Evolutionary conservation across 495 filamentous ascomycete species (phyloP).

Genomic region (Aspergillus leporis): DNA sequence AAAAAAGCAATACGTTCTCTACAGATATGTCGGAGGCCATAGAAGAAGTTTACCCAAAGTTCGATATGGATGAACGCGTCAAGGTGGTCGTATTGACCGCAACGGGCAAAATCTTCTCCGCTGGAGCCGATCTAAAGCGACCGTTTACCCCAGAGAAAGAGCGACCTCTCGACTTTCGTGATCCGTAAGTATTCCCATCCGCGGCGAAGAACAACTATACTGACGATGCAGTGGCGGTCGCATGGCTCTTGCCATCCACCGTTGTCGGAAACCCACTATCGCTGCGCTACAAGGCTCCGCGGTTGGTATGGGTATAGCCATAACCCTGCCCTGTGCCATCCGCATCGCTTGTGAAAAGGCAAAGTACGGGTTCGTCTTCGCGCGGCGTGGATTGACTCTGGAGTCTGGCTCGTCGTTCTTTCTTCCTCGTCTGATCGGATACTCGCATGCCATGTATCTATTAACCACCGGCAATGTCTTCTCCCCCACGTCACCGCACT

Average conservation of each 20-base stretch:
- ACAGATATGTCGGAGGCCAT: slow-evolving; percentile 49
- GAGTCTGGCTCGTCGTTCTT: slow-evolving; percentile 60
- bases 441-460: slow-evolving; percentile 52
- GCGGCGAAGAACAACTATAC: neutral
- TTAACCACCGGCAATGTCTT: slow-evolving; percentile 27
- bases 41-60: slow-evolving; percentile 45
- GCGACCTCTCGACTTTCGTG: slow-evolving; percentile 14
- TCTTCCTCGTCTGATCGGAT: slow-evolving; percentile 57
- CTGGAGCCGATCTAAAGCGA: slow-evolving; percentile 54
- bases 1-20: slow-evolving; percentile 57
- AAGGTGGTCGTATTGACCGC: slow-evolving; percentile 55
- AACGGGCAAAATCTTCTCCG: slow-evolving; percentile 54
- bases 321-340: slow-evolving; percentile 60
- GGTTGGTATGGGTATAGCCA: slow-evolving; percentile 63
- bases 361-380: slow-evolving; percentile 62
- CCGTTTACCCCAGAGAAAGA: slow-evolving; percentile 24
- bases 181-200: slow-evolving; percentile 2
- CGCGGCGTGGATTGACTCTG: slow-evolving; percentile 57
- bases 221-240: slow-evolving; percentile 15
- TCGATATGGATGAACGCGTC: slow-evolving; percentile 52
- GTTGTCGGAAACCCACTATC: slow-evolving; percentile 62
- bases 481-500: slow-evolving; percentile 13
- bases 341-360: slow-evolving; percentile 49
- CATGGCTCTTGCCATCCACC: slow-evolving; percentile 56
- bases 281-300: slow-evolving; percentile 61